Evolutionary conservation across 352 stramenopile species (phyloP).

Genomic region (Poterioochromonas sp.): DNA sequence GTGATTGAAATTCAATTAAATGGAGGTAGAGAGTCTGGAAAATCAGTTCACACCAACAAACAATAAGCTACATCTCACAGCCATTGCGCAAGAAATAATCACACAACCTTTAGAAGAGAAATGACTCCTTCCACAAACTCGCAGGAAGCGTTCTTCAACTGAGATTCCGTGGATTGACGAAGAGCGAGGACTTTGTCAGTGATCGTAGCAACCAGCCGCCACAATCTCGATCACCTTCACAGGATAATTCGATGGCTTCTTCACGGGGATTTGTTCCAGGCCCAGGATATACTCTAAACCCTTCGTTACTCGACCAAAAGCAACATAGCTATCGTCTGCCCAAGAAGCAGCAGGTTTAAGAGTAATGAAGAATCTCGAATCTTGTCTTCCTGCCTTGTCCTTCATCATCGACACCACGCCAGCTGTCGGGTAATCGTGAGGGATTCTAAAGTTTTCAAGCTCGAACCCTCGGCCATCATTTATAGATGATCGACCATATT

Average conservation of each 20-base stretch:
- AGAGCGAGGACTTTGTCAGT: no score
- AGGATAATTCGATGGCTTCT: constrained; percentile 19
- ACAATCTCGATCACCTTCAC: not conserved
- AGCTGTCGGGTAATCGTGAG: not conserved
- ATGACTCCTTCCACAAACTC: no score
- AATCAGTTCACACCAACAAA: no score
- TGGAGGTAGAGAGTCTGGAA: no score
- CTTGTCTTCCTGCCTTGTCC: not conserved
- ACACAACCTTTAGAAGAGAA: no score
- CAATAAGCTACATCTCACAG: no score
- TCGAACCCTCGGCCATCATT: not conserved
- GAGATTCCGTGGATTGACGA: no score
- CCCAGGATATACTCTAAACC: constrained; percentile 8
- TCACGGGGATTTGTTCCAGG: constrained; percentile 4
- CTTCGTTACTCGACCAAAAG: constrained; percentile 33
- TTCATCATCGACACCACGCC: constrained; percentile 32
- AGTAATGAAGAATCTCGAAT: constrained; percentile 34
- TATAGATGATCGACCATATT: not conserved
- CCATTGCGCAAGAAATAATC: no score
- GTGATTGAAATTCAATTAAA: no score
- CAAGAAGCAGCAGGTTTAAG: constrained; percentile 6
- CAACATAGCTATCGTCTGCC: constrained; percentile 30
- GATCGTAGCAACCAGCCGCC: no score
- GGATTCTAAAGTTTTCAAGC: not conserved
- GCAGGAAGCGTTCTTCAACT: no score